phyloP scores from a whole-genome alignment of 495 filamentous ascomycete genomes.

The Cudoniella acicularis region DNA sequence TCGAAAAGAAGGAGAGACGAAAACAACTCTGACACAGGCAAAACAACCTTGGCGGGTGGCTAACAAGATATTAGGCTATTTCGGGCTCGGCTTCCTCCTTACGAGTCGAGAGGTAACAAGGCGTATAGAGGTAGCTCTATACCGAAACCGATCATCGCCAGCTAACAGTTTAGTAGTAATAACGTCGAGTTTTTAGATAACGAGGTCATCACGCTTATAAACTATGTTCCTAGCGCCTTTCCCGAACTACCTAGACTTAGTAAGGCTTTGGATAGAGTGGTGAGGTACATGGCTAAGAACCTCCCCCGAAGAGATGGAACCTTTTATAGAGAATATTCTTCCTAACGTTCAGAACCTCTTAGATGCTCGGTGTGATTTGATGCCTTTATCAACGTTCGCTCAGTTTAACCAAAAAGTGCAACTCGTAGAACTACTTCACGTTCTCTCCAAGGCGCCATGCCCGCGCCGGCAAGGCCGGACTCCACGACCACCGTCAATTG shows the following conservation, averaged over 20 bases:
- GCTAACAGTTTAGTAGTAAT: constrained; percentile 1
- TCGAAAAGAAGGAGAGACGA: background rate
- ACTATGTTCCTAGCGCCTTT: background rate
- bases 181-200: background rate
- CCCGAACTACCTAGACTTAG: background rate
- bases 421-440: background rate
- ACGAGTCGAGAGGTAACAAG: background rate
- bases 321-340: background rate
- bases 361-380: no score
- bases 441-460: background rate
- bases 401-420: no score
- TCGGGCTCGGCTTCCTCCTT: constrained; percentile 3
- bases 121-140: background rate
- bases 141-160: background rate
- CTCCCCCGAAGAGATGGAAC: background rate
- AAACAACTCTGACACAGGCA: constrained; percentile 1
- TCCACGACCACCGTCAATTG: background rate
- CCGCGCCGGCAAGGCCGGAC: background rate
- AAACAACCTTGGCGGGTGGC: constrained; percentile 2
- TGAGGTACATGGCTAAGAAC: background rate
- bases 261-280: background rate
- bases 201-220: background rate
- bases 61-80: background rate
- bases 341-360: no score
- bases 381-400: no score